phyloP scores from a whole-genome alignment of 1,284 basidiomycete genomes.

The Cryptococcus amylolentus region DNA sequence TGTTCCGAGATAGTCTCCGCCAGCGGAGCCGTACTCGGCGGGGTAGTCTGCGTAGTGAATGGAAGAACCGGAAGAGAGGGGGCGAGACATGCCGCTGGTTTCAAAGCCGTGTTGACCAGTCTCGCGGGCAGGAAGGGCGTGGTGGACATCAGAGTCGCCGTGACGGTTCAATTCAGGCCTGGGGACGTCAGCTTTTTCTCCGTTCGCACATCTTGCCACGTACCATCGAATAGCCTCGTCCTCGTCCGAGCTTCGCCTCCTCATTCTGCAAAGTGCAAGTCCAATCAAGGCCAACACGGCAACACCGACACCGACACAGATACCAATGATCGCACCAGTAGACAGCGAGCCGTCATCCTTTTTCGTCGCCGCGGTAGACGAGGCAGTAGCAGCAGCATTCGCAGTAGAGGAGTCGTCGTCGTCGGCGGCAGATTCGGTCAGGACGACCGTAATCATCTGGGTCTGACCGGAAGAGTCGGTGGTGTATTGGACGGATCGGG shows the following conservation, averaged over 20 bases:
- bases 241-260: slow-evolving; percentile 36
- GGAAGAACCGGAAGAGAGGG: slow-evolving; percentile 31
- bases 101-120: slow-evolving; percentile 45
- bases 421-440: slow-evolving; percentile 19
- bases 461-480: slow-evolving; percentile 31
- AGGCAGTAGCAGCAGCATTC: slow-evolving; percentile 8
- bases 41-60: slow-evolving; percentile 19
- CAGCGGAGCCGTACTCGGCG: slow-evolving; percentile 18
- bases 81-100: slow-evolving; percentile 39
- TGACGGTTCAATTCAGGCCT: slow-evolving; percentile 50
- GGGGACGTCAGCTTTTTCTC: slow-evolving; percentile 1
- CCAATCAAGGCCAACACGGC: slow-evolving; percentile 36
- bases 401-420: slow-evolving; percentile 9
- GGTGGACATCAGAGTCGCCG: slow-evolving; percentile 44
- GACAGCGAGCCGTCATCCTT: slow-evolving; percentile 24
- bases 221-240: slow-evolving; percentile 49
- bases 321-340: slow-evolving; percentile 46
- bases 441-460: slow-evolving; percentile 23
- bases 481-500: slow-evolving; percentile 17
- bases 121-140: slow-evolving; percentile 45
- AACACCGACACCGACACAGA: slow-evolving; percentile 40
- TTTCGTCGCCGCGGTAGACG: background rate
- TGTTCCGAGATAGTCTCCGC: slow-evolving; percentile 9
- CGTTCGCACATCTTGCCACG: slow-evolving; percentile 4
- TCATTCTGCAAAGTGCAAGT: slow-evolving; percentile 39